Conservation (phyloP, 2,329 filamentous ascomycete species). For the Pseudogymnoascus sp. region DNA sequence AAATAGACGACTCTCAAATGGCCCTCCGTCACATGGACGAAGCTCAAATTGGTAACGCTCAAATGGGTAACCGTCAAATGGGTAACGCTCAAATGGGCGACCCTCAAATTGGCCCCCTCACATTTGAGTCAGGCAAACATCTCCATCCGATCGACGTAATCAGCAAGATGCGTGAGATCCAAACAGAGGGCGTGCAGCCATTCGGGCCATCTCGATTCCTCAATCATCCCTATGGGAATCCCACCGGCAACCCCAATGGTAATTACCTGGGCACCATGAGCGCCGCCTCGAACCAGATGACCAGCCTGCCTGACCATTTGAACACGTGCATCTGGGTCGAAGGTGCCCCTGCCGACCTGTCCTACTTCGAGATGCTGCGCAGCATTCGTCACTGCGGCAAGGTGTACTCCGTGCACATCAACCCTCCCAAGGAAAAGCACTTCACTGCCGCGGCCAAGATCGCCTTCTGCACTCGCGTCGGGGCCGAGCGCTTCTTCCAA, state of each 20-base stretch:
- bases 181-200: neutral
- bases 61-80: neutral
- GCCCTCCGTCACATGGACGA: neutral
- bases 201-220: neutral
- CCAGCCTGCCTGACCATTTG: slow-evolving; percentile 12
- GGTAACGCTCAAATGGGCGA: neutral
- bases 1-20: neutral
- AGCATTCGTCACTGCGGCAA: slow-evolving; percentile 16
- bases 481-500: neutral
- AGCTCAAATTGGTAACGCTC: neutral
- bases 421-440: slow-evolving; percentile 10
- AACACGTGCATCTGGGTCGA: slow-evolving; percentile 22
- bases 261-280: slow-evolving; percentile 6
- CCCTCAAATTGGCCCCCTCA: neutral
- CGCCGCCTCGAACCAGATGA: neutral
- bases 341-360: slow-evolving; percentile 14
- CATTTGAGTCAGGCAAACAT: neutral
- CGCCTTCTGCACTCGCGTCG: slow-evolving; percentile 14
- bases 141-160: neutral
- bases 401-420: slow-evolving; percentile 16
- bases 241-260: neutral
- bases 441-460: slow-evolving; percentile 18
- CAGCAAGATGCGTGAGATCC: neutral
- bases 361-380: slow-evolving; percentile 15
- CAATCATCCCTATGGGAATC: neutral